These are phyloP conservation scores for Fraxinus sp. DNA, from an alignment of 305 asterid genomes.

Conservation along the genomic window DNA sequence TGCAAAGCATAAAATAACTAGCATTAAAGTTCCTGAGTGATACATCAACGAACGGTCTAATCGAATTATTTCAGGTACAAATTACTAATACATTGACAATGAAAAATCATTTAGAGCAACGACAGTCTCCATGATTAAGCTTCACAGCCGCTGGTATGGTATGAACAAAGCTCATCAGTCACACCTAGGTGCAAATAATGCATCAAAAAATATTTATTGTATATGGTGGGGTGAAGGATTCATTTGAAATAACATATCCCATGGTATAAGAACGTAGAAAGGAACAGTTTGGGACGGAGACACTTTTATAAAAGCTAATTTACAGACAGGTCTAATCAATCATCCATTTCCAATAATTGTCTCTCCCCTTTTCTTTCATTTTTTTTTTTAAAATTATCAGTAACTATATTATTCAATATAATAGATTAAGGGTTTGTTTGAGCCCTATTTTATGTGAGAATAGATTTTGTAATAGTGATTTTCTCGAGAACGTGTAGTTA, in stretches of 20 bases:
- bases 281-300: not conserved
- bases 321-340: not conserved
- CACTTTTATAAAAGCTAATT: not conserved
- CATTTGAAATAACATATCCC: not conserved
- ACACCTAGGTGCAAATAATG: not conserved
- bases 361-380: not conserved
- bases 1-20: not conserved
- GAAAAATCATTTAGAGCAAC: not conserved
- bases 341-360: not conserved
- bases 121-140: not conserved
- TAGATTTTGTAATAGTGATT: not conserved
- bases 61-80: not conserved
- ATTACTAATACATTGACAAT: not conserved
- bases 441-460: not conserved
- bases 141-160: not conserved
- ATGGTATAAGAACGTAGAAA: not conserved
- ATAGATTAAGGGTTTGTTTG: not conserved
- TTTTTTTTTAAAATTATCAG: not conserved
- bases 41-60: not conserved
- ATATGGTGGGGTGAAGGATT: not conserved
- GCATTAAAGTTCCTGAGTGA: not conserved
- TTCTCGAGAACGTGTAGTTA: not conserved
- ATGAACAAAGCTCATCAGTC: not conserved
- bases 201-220: not conserved
- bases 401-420: not conserved